These are phyloP conservation scores for Emericellopsis atlantica DNA, from an alignment of 2,329 filamentous ascomycete genomes.

Conservation along the genomic window DNA sequence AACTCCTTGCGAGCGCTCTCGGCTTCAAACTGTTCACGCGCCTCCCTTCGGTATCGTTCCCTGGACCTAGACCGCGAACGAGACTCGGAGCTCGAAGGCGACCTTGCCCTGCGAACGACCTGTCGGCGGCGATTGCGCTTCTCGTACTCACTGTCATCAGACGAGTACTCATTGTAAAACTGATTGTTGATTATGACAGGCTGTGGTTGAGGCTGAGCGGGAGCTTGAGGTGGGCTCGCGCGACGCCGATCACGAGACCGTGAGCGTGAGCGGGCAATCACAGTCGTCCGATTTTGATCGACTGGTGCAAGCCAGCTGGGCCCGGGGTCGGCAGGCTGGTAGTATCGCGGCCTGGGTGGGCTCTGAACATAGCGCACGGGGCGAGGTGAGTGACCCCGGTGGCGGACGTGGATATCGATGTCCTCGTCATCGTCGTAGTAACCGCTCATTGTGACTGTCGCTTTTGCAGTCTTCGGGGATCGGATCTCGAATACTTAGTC, in stretches of 20 bases:
- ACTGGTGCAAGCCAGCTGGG: constrained; percentile 28
- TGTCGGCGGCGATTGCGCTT: constrained; percentile 13
- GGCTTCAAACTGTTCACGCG: constrained; percentile 28
- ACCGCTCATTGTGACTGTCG: constrained; percentile 4
- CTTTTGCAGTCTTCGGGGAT: no score
- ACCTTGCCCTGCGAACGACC: constrained; percentile 13
- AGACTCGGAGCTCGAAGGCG: constrained; percentile 18
- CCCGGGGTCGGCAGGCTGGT: constrained; percentile 22
- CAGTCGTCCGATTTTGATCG: constrained; percentile 26
- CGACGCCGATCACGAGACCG: constrained; percentile 34
- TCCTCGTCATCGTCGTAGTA: constrained; percentile 43
- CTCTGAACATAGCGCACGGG: constrained; percentile 33
- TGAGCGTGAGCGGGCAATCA: constrained; percentile 28
- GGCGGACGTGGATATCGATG: constrained; percentile 35
- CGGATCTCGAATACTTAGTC: no score
- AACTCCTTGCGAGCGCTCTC: constrained; percentile 28
- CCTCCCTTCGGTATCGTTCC: constrained; percentile 13
- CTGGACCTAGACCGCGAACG: constrained; percentile 16
- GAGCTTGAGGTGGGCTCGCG: constrained; percentile 21
- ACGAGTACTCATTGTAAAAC: constrained; percentile 36
- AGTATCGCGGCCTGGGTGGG: constrained; percentile 24
- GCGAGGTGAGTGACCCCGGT: constrained; percentile 24
- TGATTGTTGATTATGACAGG: constrained; percentile 47
- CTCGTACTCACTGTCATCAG: constrained; percentile 20
- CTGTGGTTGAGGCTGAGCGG: constrained; percentile 15